phyloP scores from a whole-genome alignment of 768 basidiomycete genomes.

The Pleurotus citrinopileatus region DNA sequence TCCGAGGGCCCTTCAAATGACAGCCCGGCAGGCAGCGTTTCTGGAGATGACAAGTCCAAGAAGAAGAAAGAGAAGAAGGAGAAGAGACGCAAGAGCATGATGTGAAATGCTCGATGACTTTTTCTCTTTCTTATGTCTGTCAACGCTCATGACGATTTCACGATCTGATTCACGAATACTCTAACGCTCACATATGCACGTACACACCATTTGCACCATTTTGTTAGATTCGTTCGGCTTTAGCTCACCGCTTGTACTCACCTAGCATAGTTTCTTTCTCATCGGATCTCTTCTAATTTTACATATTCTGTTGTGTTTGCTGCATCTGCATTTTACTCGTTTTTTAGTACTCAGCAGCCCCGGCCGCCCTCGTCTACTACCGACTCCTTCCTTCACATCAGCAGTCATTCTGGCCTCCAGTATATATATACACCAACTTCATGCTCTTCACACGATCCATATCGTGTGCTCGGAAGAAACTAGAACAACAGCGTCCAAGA shows the following conservation, averaged over 20 bases:
- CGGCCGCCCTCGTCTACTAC: too few species aligned
- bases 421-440: too few species aligned
- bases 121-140: slow-evolving; percentile 14
- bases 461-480: too few species aligned
- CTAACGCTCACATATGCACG: slow-evolving; percentile 16
- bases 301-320: slow-evolving; percentile 1
- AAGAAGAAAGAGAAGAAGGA: slow-evolving; percentile 58
- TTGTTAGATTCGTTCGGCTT: slow-evolving; percentile 4
- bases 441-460: too few species aligned
- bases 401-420: too few species aligned
- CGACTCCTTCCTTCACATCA: too few species aligned
- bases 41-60: slow-evolving; percentile 47
- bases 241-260: slow-evolving; percentile 7
- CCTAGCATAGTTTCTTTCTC: neutral
- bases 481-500: too few species aligned
- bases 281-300: neutral
- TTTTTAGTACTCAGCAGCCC: neutral
- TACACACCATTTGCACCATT: slow-evolving; percentile 2
- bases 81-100: slow-evolving; percentile 64
- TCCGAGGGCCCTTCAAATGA: slow-evolving; percentile 47
- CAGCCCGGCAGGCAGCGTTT: slow-evolving; percentile 55
- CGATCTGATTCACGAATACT: slow-evolving; percentile 18
- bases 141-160: slow-evolving; percentile 15
- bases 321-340: neutral
- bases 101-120: slow-evolving; percentile 37